These are phyloP conservation scores for Mortierella claussenii DNA, from an alignment of 192 early-diverging fungal genomes.

Conservation along the genomic window DNA sequence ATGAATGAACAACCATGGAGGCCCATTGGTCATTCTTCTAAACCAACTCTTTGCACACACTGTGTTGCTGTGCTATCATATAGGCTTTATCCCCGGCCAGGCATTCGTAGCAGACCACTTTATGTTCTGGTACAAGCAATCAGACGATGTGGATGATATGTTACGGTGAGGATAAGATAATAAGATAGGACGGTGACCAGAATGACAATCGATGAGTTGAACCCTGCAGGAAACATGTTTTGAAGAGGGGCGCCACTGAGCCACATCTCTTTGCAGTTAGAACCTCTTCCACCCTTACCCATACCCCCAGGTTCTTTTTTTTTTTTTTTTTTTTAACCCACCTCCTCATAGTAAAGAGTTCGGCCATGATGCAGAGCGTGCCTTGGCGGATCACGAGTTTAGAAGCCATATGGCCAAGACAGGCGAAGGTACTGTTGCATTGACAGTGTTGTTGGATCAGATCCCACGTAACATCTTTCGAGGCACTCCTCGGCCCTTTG, in stretches of 20 bases:
- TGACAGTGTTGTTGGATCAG: slow-evolving; percentile 69
- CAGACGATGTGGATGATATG: slow-evolving; percentile 29
- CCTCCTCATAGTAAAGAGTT: slow-evolving; percentile 7
- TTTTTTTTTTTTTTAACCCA: neutral
- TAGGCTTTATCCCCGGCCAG: slow-evolving; percentile 35
- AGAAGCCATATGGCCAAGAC: slow-evolving; percentile 9
- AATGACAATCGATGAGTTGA: too few species aligned
- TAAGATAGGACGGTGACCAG: too few species aligned
- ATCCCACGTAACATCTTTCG: slow-evolving; percentile 75
- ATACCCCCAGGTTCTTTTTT: neutral
- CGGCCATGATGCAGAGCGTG: slow-evolving; percentile 25
- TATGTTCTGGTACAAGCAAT: slow-evolving; percentile 14
- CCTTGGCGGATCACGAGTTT: slow-evolving; percentile 22
- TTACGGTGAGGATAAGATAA: too few species aligned
- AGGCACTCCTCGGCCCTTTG: slow-evolving; percentile 61
- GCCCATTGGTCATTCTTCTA: too few species aligned
- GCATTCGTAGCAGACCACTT: slow-evolving; percentile 14
- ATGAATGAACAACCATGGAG: neutral
- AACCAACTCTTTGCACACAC: too few species aligned
- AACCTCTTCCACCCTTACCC: neutral
- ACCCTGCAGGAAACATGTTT: too few species aligned
- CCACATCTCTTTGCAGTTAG: too few species aligned
- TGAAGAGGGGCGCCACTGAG: too few species aligned
- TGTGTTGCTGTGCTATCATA: too few species aligned
- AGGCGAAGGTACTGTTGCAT: slow-evolving; percentile 24